Percentiles rank a stretch among this genome's conserved stretches.
Evolutionary conservation across 225 moss, liverwort and hornwort genomes (phyloP).

Genomic region (Pleurozium schreberi): DNA sequence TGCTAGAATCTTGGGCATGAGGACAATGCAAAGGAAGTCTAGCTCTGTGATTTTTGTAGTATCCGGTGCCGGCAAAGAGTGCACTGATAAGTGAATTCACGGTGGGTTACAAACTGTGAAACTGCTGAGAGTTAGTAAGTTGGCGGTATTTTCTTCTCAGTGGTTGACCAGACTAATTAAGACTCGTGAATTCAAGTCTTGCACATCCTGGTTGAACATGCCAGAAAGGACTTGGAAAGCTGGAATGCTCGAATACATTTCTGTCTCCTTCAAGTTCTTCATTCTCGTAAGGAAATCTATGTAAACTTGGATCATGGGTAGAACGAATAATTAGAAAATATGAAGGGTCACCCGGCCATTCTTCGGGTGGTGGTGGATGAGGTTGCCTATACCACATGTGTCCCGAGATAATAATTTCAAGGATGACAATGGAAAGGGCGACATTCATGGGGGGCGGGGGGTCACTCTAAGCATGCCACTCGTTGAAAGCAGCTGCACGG

Average conservation of each 20-base stretch:
- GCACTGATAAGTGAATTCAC: neutral
- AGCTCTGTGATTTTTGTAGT: neutral
- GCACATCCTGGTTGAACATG: neutral
- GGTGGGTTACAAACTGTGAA: neutral
- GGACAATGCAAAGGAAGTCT: neutral
- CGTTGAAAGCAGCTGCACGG: neutral
- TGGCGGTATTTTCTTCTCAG: neutral
- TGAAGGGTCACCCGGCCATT: no score
- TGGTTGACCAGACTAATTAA: no score
- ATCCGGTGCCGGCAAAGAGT: neutral
- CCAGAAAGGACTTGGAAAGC: neutral
- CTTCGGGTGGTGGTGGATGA: no score
- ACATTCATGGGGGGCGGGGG: no score
- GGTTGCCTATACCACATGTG: no score
- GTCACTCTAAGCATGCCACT: neutral
- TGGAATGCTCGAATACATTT: neutral
- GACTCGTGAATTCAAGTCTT: neutral
- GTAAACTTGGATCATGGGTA: neutral
- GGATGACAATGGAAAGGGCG: no score
- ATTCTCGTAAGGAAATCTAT: neutral
- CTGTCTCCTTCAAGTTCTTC: neutral
- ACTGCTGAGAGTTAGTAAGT: constrained; percentile 15
- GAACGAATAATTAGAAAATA: no score
- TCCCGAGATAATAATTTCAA: no score
- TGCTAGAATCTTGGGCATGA: neutral